Evolutionary conservation across 2,329 filamentous ascomycete genomes (phyloP).

Genomic region (Furcasterigmium furcatum): DNA sequence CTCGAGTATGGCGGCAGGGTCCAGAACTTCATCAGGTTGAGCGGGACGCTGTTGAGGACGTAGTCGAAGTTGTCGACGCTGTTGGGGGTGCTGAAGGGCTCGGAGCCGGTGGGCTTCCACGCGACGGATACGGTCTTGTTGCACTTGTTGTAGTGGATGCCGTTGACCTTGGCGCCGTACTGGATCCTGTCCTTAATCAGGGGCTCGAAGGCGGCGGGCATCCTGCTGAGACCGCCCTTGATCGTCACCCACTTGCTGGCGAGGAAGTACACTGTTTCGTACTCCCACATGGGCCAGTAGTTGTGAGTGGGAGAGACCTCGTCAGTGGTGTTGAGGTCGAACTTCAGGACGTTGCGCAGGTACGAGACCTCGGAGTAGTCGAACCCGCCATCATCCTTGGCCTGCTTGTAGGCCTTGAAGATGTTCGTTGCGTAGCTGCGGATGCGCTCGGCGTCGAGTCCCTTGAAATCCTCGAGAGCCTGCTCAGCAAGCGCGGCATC

Average conservation of each 20-base stretch:
- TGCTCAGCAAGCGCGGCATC: constrained; percentile 16
- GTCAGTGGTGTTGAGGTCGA: constrained; percentile 32
- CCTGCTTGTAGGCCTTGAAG: constrained; percentile 24
- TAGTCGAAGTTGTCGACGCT: constrained; percentile 30
- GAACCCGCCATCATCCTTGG: constrained; percentile 21
- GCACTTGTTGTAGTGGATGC: constrained; percentile 16
- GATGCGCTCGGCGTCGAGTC: constrained; percentile 14
- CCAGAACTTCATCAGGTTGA: constrained; percentile 33
- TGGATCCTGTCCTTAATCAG: constrained; percentile 20
- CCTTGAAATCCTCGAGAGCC: constrained; percentile 21
- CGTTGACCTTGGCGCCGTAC: constrained; percentile 17
- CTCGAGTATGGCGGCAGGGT: constrained; percentile 29
- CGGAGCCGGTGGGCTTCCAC: constrained; percentile 14
- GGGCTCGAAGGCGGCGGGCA: constrained; percentile 29
- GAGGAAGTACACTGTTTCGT: constrained; percentile 20
- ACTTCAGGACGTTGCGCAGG: constrained; percentile 27
- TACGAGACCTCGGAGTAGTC: constrained; percentile 25
- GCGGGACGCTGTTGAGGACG: constrained; percentile 29
- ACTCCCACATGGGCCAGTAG: constrained; percentile 25
- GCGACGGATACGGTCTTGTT: constrained; percentile 15
- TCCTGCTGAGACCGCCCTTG: constrained; percentile 27
- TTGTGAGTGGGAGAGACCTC: constrained; percentile 20
- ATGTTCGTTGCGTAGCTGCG: constrained; percentile 19
- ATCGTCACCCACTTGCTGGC: constrained; percentile 21
- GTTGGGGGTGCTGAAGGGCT: constrained; percentile 16